These are phyloP conservation scores for Cylindrodendrum hubeiense DNA, from an alignment of 2,329 filamentous ascomycete genomes.

Conservation along the genomic window DNA sequence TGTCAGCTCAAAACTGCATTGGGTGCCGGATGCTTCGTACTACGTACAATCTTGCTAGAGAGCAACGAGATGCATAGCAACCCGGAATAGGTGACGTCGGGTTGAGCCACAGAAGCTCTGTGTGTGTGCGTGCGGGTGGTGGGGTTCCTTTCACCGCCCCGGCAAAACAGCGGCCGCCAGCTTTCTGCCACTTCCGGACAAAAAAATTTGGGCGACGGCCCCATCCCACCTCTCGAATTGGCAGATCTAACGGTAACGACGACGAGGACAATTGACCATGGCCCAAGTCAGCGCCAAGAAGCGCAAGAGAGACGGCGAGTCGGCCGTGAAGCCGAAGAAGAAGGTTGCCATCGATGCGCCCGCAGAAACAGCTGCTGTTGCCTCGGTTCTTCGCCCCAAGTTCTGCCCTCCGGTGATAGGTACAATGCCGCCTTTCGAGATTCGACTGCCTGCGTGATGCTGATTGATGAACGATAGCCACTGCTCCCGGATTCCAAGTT, in stretches of 20 bases:
- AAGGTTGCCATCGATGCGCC: constrained; percentile 63
- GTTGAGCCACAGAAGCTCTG: not conserved
- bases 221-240: constrained; percentile 41
- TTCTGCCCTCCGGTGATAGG: constrained; percentile 67
- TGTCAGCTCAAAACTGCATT: constrained; percentile 33
- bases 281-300: constrained; percentile 60
- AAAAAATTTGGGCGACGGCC: constrained; percentile 43
- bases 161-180: constrained; percentile 42
- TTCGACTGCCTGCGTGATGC: constrained; percentile 17
- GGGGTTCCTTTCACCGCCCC: constrained; percentile 38
- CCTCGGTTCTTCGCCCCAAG: constrained; percentile 59
- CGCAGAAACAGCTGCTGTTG: constrained; percentile 57
- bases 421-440: constrained; percentile 47
- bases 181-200: constrained; percentile 44
- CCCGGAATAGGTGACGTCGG: not conserved
- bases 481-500: constrained; percentile 52
- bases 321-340: constrained; percentile 59
- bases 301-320: constrained; percentile 63
- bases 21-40: not conserved
- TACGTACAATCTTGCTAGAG: not conserved
- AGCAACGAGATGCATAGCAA: not conserved
- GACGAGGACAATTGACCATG: constrained; percentile 47
- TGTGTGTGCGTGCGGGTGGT: constrained; percentile 18
- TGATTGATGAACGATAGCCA: constrained; percentile 48
- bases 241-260: constrained; percentile 22